A percentile compares a stretch with the other conserved stretches of the same genome.
These are phyloP conservation scores for Tetradesmus lagerheimii DNA, from an alignment of 139 green algal genomes.

Conservation along the genomic window DNA sequence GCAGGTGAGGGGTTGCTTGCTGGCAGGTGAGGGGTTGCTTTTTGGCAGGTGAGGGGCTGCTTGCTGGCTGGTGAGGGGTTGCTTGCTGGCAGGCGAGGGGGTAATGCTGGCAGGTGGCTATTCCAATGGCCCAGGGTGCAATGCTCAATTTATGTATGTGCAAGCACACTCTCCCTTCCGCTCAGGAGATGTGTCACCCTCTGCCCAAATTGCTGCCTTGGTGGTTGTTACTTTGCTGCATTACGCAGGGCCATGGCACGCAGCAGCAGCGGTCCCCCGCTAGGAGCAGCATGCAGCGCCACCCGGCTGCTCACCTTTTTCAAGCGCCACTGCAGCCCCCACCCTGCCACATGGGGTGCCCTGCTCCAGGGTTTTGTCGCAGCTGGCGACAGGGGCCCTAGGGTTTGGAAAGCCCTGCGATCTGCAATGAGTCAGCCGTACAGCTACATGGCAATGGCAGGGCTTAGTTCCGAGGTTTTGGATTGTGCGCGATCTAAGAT, in stretches of 20 bases:
- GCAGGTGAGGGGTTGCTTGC: no score
- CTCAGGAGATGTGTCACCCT: no score
- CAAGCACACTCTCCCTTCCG: no score
- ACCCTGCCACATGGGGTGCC: constrained; percentile 37
- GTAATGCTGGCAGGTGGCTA: no score
- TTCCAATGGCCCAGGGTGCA: not conserved
- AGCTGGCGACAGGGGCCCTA: not conserved
- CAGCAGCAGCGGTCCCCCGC: not conserved
- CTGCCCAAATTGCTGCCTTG: not conserved
- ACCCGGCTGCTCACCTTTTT: constrained; percentile 17
- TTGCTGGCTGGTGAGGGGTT: no score
- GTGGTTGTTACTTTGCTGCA: not conserved
- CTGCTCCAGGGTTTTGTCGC: constrained; percentile 1
- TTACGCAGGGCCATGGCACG: constrained; percentile 1
- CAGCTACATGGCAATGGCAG: constrained; percentile 34
- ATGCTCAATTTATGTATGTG: constrained; percentile 8
- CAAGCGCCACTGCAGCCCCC: constrained; percentile 3
- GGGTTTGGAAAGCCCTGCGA: not conserved
- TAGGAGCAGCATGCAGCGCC: not conserved
- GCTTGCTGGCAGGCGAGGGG: no score
- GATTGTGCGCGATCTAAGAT: constrained; percentile 26
- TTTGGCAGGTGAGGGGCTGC: no score
- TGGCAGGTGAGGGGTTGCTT: no score
- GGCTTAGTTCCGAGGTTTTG: not conserved
- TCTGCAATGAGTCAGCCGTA: constrained; percentile 26